These are phyloP conservation scores for Galeopsis tetrahit DNA, from an alignment of 257 asterid species.

Conservation along the genomic window DNA sequence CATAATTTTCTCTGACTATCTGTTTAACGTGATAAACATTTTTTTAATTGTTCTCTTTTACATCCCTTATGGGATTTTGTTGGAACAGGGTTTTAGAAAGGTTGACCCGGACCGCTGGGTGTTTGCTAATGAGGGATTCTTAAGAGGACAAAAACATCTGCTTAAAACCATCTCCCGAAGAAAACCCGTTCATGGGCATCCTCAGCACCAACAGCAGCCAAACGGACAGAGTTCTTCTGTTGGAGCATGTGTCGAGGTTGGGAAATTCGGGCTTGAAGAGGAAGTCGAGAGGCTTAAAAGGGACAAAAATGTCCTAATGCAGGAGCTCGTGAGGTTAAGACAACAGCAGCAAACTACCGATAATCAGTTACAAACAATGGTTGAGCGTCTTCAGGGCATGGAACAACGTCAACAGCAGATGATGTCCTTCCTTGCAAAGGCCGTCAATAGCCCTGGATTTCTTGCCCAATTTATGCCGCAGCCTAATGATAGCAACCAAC, in stretches of 20 bases:
- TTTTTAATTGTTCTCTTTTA: conserved; percentile 2
- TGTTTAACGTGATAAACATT: background rate
- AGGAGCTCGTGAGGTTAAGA: conserved; percentile 86
- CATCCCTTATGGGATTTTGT: conserved; percentile 18
- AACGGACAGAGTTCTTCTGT: conserved; percentile 61
- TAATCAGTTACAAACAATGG: conserved; percentile 77
- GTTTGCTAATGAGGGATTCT: conserved; percentile 91
- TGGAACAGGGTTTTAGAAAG: conserved; percentile 77
- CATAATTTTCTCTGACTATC: background rate
- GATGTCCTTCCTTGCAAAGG: conserved; percentile 98
- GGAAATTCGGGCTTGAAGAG: conserved; percentile 92
- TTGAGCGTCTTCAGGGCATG: conserved; percentile 93
- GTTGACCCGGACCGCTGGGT: conserved; percentile 97
- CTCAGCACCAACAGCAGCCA: conserved; percentile 67
- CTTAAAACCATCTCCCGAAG: conserved; percentile 77
- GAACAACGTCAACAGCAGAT: conserved; percentile 96
- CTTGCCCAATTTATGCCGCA: conserved; percentile 88
- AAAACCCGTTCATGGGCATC: conserved; percentile 81
- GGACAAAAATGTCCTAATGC: conserved; percentile 93
- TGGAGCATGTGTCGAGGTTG: conserved; percentile 91
- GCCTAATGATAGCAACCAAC: conserved; percentile 67
- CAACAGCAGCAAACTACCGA: conserved; percentile 95
- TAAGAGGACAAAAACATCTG: conserved; percentile 88
- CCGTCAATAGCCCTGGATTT: conserved; percentile 93
- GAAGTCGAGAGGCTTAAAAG: conserved; percentile 91